Conservation (phyloP, 306 rosid species). For the Crataegus laevigata region DNA sequence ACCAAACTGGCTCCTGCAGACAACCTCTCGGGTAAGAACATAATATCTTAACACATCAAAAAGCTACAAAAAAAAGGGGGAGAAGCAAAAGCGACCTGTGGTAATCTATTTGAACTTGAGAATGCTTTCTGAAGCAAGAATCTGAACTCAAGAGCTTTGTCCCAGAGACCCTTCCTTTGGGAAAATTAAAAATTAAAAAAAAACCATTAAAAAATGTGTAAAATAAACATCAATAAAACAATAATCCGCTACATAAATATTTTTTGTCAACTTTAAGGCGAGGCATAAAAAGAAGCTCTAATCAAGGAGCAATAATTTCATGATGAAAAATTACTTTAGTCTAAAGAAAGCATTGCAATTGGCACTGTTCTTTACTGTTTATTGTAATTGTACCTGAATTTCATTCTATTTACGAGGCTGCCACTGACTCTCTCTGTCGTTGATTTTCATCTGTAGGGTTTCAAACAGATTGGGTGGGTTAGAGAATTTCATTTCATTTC, state of each 20-base stretch:
- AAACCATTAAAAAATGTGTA: neutral
- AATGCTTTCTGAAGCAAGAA: constrained; percentile 74
- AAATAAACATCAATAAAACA: neutral
- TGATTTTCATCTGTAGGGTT: too few species aligned
- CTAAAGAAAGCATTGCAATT: too few species aligned
- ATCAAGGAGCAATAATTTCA: neutral
- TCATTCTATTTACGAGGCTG: too few species aligned
- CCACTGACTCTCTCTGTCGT: too few species aligned
- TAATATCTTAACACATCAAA: constrained; percentile 2
- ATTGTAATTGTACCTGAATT: too few species aligned
- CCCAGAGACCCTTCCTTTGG: constrained; percentile 78
- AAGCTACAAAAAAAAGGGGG: neutral
- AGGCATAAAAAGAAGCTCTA: neutral
- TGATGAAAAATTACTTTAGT: neutral
- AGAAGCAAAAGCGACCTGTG: constrained; percentile 46
- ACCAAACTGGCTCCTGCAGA: constrained; percentile 65
- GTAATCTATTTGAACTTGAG: constrained; percentile 79
- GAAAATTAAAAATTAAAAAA: constrained; percentile 6
- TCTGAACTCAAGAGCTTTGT: constrained; percentile 80
- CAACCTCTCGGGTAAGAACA: constrained; percentile 12
- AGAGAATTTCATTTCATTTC: too few species aligned
- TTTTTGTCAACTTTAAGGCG: neutral
- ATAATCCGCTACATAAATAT: neutral
- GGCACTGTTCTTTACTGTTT: too few species aligned
- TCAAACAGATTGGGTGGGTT: too few species aligned